Conservation (phyloP, 2,329 filamentous ascomycete species). For the Clonostachys byssicola region DNA sequence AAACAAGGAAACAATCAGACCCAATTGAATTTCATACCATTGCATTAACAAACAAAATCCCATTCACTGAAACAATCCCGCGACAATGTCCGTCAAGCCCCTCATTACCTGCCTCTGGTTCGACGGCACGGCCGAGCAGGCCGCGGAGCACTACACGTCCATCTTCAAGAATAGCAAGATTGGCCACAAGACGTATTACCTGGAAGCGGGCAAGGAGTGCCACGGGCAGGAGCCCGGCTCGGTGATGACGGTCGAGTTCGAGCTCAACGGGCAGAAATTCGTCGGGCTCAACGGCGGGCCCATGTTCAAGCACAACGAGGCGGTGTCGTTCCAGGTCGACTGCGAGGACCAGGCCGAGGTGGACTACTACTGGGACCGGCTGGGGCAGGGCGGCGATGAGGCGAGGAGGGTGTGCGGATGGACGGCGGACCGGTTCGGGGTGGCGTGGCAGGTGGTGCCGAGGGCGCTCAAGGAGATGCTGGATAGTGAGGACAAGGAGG, state of each 20-base stretch:
- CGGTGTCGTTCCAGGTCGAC: slow-evolving; percentile 36
- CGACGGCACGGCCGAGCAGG: slow-evolving; percentile 31
- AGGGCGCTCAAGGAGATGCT: slow-evolving; percentile 25
- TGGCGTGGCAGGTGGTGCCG: slow-evolving; percentile 42
- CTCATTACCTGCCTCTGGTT: slow-evolving; percentile 34
- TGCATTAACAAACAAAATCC: no score
- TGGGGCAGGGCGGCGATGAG: slow-evolving; percentile 31
- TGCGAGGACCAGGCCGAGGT: slow-evolving; percentile 40
- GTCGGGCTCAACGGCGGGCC: slow-evolving; percentile 37
- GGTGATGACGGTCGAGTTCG: slow-evolving; percentile 29
- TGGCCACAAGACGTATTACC: slow-evolving; percentile 17
- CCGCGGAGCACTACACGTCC: slow-evolving; percentile 32
- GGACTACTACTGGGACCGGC: slow-evolving; percentile 39
- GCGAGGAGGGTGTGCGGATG: slow-evolving; percentile 34
- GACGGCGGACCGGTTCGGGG: slow-evolving; percentile 38
- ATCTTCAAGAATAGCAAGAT: slow-evolving; percentile 33
- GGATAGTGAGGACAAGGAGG: slow-evolving; percentile 23
- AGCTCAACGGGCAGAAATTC: slow-evolving; percentile 30
- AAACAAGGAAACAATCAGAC: no score
- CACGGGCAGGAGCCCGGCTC: slow-evolving; percentile 21
- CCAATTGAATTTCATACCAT: no score
- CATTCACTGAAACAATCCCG: not conserved
- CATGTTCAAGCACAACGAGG: slow-evolving; percentile 29
- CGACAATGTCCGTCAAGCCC: not conserved
- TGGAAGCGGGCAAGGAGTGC: slow-evolving; percentile 15